Percentiles rank a stretch among this genome's conserved stretches.
Conservation (phyloP, 306 rosid genomes). For the Alnus rubra region DNA sequence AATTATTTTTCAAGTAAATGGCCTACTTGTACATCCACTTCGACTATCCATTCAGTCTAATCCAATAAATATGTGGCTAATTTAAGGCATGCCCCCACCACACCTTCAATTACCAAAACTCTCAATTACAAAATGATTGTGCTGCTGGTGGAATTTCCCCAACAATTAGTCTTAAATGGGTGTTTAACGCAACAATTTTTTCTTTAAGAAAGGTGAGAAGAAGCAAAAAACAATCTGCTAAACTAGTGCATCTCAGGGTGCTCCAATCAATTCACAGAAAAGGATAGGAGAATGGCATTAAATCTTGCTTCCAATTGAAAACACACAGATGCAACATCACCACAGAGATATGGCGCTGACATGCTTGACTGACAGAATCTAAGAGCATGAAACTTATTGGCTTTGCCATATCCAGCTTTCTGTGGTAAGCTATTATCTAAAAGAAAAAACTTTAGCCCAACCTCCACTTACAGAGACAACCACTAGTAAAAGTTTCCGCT, state of each 20-base stretch:
- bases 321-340: background rate
- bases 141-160: slow-evolving; percentile 4
- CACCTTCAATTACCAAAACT: slow-evolving; percentile 12
- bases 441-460: slow-evolving; percentile 26
- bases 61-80: slow-evolving; percentile 26
- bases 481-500: slow-evolving; percentile 31
- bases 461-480: slow-evolving; percentile 30
- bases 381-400: slow-evolving; percentile 24
- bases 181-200: background rate
- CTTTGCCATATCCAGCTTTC: slow-evolving; percentile 10
- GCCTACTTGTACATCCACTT: slow-evolving; percentile 40
- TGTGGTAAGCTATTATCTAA: slow-evolving; percentile 29
- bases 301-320: background rate
- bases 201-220: slow-evolving; percentile 14
- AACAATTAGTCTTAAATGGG: slow-evolving; percentile 1
- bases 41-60: slow-evolving; percentile 33
- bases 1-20: slow-evolving; percentile 30
- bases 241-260: background rate
- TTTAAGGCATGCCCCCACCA: slow-evolving; percentile 42
- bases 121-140: slow-evolving; percentile 28
- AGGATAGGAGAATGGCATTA: background rate
- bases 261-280: slow-evolving; percentile 17
- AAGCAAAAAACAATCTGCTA: background rate
- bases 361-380: slow-evolving; percentile 29
- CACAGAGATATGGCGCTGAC: slow-evolving; percentile 8